Percentiles rank a stretch among this genome's conserved stretches.
Evolutionary conservation across 192 early-diverging fungal genomes (phyloP).

Genomic region (Rhizophagus clarus): DNA sequence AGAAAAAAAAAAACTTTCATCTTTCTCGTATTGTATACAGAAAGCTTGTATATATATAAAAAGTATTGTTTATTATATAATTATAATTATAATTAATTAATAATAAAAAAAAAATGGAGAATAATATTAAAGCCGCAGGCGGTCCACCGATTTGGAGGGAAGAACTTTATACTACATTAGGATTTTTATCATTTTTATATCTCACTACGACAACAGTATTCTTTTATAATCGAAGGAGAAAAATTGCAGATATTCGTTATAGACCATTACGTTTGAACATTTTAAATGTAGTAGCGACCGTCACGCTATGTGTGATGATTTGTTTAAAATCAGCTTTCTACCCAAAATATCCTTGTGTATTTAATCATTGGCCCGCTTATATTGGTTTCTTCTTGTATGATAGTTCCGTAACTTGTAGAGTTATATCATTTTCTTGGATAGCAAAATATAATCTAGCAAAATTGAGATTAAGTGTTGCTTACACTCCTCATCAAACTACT

Average conservation of each 20-base stretch:
- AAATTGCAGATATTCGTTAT: constrained; percentile 21
- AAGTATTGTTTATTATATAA: too few species aligned
- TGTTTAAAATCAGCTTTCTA: constrained; percentile 13
- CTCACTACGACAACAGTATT: constrained; percentile 14
- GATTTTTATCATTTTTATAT: constrained; percentile 9
- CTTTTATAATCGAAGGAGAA: constrained; percentile 14
- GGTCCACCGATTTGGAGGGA: not conserved
- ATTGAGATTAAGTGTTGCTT: constrained; percentile 9
- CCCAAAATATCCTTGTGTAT: constrained; percentile 17
- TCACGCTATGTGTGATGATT: constrained; percentile 23
- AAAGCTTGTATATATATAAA: too few species aligned
- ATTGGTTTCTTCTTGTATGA: constrained; percentile 22
- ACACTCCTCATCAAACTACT: not conserved
- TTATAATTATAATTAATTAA: too few species aligned
- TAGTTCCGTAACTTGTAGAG: constrained; percentile 5
- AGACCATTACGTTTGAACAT: constrained; percentile 23
- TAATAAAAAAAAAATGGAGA: too few species aligned
- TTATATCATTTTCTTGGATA: constrained; percentile 18
- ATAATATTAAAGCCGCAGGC: too few species aligned
- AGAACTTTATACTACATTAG: not conserved
- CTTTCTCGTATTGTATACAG: too few species aligned
- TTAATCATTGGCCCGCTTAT: constrained; percentile 18
- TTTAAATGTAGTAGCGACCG: constrained; percentile 2
- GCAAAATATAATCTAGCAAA: constrained; percentile 28
- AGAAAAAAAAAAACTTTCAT: too few species aligned